Conservation (phyloP, 1,284 basidiomycete genomes). For the Flammula alnicola region DNA sequence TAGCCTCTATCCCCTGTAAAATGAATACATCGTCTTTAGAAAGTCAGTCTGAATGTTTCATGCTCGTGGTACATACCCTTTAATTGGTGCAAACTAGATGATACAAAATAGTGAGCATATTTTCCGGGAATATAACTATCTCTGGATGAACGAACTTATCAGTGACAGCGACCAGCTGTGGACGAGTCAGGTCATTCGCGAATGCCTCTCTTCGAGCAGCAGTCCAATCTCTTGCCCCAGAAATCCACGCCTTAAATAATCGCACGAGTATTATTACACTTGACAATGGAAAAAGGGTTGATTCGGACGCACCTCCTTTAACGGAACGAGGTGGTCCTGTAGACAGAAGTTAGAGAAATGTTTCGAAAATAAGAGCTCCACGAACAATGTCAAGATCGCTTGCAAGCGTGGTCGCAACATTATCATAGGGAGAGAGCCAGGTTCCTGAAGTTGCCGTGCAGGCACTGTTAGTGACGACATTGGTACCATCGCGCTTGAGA, state of each 20-base stretch:
- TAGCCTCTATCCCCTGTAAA: slow-evolving; percentile 31
- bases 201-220: slow-evolving; percentile 50
- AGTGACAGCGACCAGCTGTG: slow-evolving; percentile 53
- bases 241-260: slow-evolving; percentile 48
- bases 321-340: slow-evolving; percentile 53
- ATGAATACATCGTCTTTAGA: no score
- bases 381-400: slow-evolving; percentile 57
- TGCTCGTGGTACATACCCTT: no score
- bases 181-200: slow-evolving; percentile 56
- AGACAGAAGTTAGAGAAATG: background rate
- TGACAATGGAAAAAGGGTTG: background rate
- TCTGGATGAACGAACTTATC: slow-evolving; percentile 32
- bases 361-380: slow-evolving; percentile 4
- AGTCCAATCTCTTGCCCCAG: slow-evolving; percentile 54
- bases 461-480: slow-evolving; percentile 44
- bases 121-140: background rate
- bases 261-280: background rate
- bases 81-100: slow-evolving; percentile 17
- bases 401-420: slow-evolving; percentile 44
- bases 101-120: background rate
- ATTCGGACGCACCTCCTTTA: slow-evolving; percentile 46
- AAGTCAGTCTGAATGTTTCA: no score
- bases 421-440: slow-evolving; percentile 60
- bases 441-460: slow-evolving; percentile 51
- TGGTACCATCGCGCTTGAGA: slow-evolving; percentile 56